phyloP scores from a whole-genome alignment of 2,329 filamentous ascomycete species.

The Hyphodiscus sp. region DNA sequence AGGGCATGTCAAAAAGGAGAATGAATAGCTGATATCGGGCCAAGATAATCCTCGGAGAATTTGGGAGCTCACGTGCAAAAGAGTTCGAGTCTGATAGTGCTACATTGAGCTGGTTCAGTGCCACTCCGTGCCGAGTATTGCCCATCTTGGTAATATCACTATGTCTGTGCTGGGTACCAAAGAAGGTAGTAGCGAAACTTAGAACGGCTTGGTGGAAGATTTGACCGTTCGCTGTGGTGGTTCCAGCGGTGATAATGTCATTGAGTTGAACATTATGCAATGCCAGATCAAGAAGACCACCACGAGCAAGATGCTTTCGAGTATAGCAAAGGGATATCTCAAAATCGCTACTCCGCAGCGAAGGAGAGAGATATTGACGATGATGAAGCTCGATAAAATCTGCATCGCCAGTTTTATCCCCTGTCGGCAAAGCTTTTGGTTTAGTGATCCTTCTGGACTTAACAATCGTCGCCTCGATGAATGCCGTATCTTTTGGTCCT shows the following conservation, averaged over 20 bases:
- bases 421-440: neutral
- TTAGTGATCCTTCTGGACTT: slow-evolving; percentile 21
- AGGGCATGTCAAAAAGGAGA: no score
- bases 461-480: slow-evolving; percentile 26
- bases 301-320: slow-evolving; percentile 18
- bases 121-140: slow-evolving; percentile 20
- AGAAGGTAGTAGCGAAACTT: slow-evolving; percentile 25
- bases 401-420: neutral
- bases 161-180: slow-evolving; percentile 20
- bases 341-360: slow-evolving; percentile 14
- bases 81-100: slow-evolving; percentile 21
- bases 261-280: slow-evolving; percentile 16
- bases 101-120: slow-evolving; percentile 24
- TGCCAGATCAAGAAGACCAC: slow-evolving; percentile 22
- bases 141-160: slow-evolving; percentile 12
- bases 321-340: slow-evolving; percentile 27
- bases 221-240: slow-evolving; percentile 6
- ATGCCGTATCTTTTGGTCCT: slow-evolving; percentile 22
- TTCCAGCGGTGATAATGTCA: slow-evolving; percentile 15
- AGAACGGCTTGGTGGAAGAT: slow-evolving; percentile 21
- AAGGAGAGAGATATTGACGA: neutral
- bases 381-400: neutral
- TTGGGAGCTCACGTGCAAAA: slow-evolving; percentile 5
- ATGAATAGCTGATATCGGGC: no score
- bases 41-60: no score